A percentile compares a stretch with the other conserved stretches of the same genome.
These are phyloP conservation scores for Hanseniaspora uvarum DNA, from an alignment of 1,139 yeast genomes.

Conservation along the genomic window DNA sequence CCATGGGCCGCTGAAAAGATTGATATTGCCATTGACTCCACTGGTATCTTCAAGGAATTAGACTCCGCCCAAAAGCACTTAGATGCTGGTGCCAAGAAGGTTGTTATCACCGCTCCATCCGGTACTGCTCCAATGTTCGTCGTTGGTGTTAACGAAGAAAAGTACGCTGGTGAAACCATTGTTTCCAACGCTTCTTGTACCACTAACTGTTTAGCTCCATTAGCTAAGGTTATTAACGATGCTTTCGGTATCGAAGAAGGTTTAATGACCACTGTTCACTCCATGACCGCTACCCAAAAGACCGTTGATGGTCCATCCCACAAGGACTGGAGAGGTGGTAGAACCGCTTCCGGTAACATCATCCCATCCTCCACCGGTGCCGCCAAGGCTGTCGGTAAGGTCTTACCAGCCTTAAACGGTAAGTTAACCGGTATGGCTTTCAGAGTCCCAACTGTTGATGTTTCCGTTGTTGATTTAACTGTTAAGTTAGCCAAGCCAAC, in stretches of 20 bases:
- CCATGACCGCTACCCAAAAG: slow-evolving; percentile 83
- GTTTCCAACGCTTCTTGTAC: slow-evolving; percentile 84
- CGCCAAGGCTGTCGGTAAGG: slow-evolving; percentile 87
- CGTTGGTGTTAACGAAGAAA: slow-evolving; percentile 71
- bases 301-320: slow-evolving; percentile 89
- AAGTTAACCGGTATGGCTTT: slow-evolving; percentile 82
- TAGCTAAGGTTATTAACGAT: slow-evolving; percentile 74
- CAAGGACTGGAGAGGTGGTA: slow-evolving; percentile 94
- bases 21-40: slow-evolving; percentile 73
- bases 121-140: slow-evolving; percentile 85
- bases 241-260: slow-evolving; percentile 74
- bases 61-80: slow-evolving; percentile 76
- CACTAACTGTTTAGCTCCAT: slow-evolving; percentile 83
- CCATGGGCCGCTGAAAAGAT: slow-evolving; percentile 77
- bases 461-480: slow-evolving; percentile 68
- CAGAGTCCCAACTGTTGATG: slow-evolving; percentile 85
- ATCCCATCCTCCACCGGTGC: slow-evolving; percentile 89
- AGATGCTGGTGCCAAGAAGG: slow-evolving; percentile 84
- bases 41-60: slow-evolving; percentile 74
- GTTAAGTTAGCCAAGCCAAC: slow-evolving; percentile 60
- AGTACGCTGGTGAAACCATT: slow-evolving; percentile 62
- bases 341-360: slow-evolving; percentile 86
- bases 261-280: slow-evolving; percentile 84
- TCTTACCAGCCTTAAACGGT: slow-evolving; percentile 75
- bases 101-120: slow-evolving; percentile 78